phyloP scores from a whole-genome alignment of 106 monocot species.

The Phalaenopsis aphrodite region DNA sequence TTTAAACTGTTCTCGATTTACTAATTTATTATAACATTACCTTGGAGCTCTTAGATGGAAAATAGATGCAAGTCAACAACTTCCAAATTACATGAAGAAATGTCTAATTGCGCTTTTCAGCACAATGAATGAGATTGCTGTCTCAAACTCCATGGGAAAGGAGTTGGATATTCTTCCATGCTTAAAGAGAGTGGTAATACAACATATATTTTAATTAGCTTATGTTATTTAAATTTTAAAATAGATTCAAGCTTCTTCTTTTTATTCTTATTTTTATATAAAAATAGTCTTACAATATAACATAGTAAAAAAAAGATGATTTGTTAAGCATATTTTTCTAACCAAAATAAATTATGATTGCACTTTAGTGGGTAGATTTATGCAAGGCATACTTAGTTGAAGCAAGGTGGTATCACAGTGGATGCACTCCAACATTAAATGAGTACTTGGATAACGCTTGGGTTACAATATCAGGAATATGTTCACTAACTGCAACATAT shows the following conservation, averaged over 20 bases:
- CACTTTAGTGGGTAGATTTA: constrained; percentile 18
- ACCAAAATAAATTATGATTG: neutral
- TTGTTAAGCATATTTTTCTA: neutral
- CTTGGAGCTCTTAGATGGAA: constrained; percentile 14
- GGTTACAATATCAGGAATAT: constrained; percentile 4
- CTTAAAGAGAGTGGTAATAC: constrained; percentile 1
- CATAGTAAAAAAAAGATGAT: neutral
- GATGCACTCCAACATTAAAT: constrained; percentile 16
- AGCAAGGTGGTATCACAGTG: constrained; percentile 17
- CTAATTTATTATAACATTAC: too few species aligned
- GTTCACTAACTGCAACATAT: neutral
- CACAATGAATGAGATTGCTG: constrained; percentile 12
- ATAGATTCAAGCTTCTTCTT: neutral
- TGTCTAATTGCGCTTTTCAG: constrained; percentile 16
- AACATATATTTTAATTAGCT: neutral
- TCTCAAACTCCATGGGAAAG: neutral
- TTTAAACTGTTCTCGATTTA: neutral
- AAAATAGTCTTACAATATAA: too few species aligned
- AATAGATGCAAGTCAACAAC: neutral
- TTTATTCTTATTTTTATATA: too few species aligned
- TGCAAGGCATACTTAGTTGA: constrained; percentile 18
- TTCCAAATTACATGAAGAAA: constrained; percentile 30
- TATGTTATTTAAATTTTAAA: neutral
- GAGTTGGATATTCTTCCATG: constrained; percentile 3
- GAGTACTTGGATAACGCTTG: constrained; percentile 27